Percentiles rank a stretch among this genome's conserved stretches.
phyloP scores from a whole-genome alignment of 495 filamentous ascomycete species.

The Aspergillus biplanus region DNA sequence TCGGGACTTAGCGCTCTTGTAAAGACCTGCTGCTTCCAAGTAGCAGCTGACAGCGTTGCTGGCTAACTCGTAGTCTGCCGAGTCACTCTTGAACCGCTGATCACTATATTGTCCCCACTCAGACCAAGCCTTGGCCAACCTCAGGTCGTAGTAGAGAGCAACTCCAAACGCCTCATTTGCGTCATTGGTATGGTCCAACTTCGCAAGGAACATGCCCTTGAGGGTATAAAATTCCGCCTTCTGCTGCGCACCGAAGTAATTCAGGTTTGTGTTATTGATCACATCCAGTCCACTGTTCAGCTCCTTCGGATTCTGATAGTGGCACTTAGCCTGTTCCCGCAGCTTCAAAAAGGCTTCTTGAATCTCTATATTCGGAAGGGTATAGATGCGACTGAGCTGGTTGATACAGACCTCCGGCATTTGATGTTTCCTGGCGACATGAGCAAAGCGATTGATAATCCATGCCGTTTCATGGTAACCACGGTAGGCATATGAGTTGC shows the following conservation, averaged over 20 bases:
- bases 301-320: constrained; percentile 93
- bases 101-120: constrained; percentile 99
- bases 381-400: constrained; percentile 97
- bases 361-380: constrained; percentile 98
- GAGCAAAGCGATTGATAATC: constrained; percentile 99
- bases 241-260: constrained; percentile 93
- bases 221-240: constrained; percentile 99
- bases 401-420: constrained; percentile 96
- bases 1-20: constrained; percentile 94
- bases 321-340: constrained; percentile 95
- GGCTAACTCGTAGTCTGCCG: constrained; percentile 75
- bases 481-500: constrained; percentile 92
- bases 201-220: constrained; percentile 99
- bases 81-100: constrained; percentile 87
- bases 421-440: constrained; percentile 95
- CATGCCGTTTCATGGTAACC: constrained; percentile 99
- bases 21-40: constrained; percentile 91
- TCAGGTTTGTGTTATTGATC: constrained; percentile 99
- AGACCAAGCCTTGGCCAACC: constrained; percentile 95
- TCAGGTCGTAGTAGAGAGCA: constrained; percentile 92
- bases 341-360: constrained; percentile 98
- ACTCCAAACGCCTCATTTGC: constrained; percentile 93
- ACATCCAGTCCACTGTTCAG: constrained; percentile 92
- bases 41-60: constrained; percentile 95
- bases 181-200: constrained; percentile 83